Conservation (phyloP, 306 rosid genomes). For the Casuarina cunninghamiana region DNA sequence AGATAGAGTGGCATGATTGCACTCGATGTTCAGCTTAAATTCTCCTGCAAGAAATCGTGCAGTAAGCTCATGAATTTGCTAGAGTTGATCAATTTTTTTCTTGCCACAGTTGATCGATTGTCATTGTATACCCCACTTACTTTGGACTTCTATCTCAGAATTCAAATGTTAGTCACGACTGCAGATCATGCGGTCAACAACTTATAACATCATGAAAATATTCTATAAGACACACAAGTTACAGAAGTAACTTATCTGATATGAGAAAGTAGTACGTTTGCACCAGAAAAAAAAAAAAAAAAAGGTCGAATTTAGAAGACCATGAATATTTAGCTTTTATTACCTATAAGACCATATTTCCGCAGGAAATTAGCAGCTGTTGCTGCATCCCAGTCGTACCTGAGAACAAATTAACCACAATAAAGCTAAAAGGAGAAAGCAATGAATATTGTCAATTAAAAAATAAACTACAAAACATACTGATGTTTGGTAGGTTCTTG, state of each 20-base stretch:
- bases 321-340: constrained; percentile 1
- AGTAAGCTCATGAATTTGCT: constrained; percentile 14
- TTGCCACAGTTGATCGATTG: constrained; percentile 4
- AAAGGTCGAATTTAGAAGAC: neutral
- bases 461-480: constrained; percentile 37
- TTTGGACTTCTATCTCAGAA: constrained; percentile 1
- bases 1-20: constrained; percentile 95
- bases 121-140: neutral
- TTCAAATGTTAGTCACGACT: neutral
- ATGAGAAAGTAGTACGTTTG: neutral
- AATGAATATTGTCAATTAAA: constrained; percentile 22
- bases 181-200: neutral
- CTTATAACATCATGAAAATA: neutral
- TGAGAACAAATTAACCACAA: constrained; percentile 29
- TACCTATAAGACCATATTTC: constrained; percentile 78
- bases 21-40: constrained; percentile 89
- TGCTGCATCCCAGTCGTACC: constrained; percentile 99
- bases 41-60: constrained; percentile 61
- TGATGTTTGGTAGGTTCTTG: constrained; percentile 99
- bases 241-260: neutral
- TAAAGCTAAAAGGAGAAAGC: constrained; percentile 6
- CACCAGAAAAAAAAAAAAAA: constrained; percentile 11
- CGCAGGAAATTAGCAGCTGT: constrained; percentile 87
- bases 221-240: neutral
- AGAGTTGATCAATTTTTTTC: constrained; percentile 1